Percentiles rank a stretch among this genome's conserved stretches.
phyloP scores from a whole-genome alignment of 2,329 filamentous ascomycete genomes.

The Colletotrichum endophyticum region DNA sequence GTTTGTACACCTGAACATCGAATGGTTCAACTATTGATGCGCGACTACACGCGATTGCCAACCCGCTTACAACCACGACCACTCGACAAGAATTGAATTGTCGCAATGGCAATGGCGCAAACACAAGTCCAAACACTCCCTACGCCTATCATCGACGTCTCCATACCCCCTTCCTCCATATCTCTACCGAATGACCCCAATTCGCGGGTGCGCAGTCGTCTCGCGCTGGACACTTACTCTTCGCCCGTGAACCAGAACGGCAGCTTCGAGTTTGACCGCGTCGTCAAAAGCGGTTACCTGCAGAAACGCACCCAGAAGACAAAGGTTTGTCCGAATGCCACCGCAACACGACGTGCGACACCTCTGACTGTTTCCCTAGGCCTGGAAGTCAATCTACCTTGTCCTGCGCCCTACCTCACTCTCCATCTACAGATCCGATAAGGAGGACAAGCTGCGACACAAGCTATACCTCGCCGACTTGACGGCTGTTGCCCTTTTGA shows the following conservation, averaged over 20 bases:
- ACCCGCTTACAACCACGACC: not conserved
- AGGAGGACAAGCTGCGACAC: constrained; percentile 87
- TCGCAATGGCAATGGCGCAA: constrained; percentile 13
- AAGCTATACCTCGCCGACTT: constrained; percentile 89
- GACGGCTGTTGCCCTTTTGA: constrained; percentile 87
- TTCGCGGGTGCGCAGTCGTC: constrained; percentile 42
- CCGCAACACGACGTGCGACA: not conserved
- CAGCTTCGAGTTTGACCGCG: constrained; percentile 93
- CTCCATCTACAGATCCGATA: constrained; percentile 90
- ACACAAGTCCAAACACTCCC: constrained; percentile 16
- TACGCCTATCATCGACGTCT: constrained; percentile 15
- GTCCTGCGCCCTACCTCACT: constrained; percentile 90
- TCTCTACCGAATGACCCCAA: constrained; percentile 26
- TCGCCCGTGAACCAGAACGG: constrained; percentile 88
- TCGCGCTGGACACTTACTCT: constrained; percentile 71
- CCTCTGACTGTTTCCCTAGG: constrained; percentile 49
- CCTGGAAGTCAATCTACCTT: constrained; percentile 89
- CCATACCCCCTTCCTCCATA: constrained; percentile 24
- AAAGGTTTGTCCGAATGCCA: constrained; percentile 63
- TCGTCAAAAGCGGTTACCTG: constrained; percentile 87
- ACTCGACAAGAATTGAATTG: not conserved
- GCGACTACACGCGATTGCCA: constrained; percentile 10
- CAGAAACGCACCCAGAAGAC: constrained; percentile 92
- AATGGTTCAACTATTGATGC: constrained; percentile 10
- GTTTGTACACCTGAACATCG: not conserved